phyloP scores from a whole-genome alignment of 345 rosid genomes.

The Eucalyptus cloeziana region DNA sequence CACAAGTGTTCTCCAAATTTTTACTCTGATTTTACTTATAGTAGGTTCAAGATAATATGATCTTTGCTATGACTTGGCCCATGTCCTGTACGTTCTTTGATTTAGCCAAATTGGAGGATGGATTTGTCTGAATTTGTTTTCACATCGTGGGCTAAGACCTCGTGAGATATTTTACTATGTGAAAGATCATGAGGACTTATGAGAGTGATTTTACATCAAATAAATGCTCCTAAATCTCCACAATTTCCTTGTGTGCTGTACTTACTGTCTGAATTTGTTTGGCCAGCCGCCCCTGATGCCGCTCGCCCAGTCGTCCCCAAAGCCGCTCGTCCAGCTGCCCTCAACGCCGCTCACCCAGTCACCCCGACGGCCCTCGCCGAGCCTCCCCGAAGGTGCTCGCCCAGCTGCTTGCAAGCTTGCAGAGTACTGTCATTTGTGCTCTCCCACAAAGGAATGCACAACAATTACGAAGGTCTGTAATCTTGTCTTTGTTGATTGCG shows the following conservation, averaged over 20 bases:
- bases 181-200: not conserved
- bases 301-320: no score
- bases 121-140: not conserved
- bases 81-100: not conserved
- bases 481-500: no score
- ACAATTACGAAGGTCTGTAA: no score
- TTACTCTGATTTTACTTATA: not conserved
- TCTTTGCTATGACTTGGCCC: not conserved
- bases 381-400: no score
- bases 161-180: not conserved
- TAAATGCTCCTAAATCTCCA: not conserved
- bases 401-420: no score
- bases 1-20: not conserved
- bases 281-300: not conserved
- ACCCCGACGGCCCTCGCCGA: no score
- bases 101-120: not conserved
- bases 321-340: no score
- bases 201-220: not conserved
- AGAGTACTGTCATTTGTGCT: no score
- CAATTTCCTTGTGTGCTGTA: not conserved
- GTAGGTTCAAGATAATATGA: not conserved
- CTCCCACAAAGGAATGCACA: no score
- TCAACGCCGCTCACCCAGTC: no score
- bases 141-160: not conserved
- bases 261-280: not conserved